phyloP scores from a whole-genome alignment of 2,329 filamentous ascomycete genomes.

The Aspergillus bombycis region DNA sequence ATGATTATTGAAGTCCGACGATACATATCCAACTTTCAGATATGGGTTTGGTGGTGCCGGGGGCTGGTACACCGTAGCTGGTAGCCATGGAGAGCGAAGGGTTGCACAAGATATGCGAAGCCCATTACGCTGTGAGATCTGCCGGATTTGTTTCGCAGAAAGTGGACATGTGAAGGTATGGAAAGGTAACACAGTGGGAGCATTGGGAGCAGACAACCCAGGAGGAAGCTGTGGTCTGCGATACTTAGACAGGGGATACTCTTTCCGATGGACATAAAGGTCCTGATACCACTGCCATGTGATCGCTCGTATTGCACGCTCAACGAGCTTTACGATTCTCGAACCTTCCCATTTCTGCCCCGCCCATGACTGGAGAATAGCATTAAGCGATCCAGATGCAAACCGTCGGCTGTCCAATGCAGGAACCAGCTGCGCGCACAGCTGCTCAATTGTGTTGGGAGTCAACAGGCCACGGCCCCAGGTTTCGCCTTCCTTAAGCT shows the following conservation, averaged over 20 bases:
- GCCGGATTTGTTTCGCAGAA: conserved; percentile 85
- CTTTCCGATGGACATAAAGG: conserved; percentile 66
- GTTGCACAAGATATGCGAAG: conserved; percentile 91
- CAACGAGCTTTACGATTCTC: conserved; percentile 77
- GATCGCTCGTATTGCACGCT: conserved; percentile 77
- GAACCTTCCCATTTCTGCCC: conserved; percentile 86
- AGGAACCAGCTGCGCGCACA: conserved; percentile 53
- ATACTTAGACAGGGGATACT: conserved; percentile 64
- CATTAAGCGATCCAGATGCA: conserved; percentile 35
- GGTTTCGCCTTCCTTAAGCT: conserved; percentile 79
- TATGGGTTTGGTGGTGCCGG: conserved; percentile 79
- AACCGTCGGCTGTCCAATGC: conserved; percentile 32
- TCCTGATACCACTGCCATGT: conserved; percentile 89
- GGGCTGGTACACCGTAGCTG: conserved; percentile 77
- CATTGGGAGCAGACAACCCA: conserved; percentile 75
- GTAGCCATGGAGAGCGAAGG: conserved; percentile 82
- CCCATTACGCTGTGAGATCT: conserved; percentile 94
- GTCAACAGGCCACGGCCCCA: conserved; percentile 80
- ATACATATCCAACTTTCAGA: conserved; percentile 93
- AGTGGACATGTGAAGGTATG: conserved; percentile 97
- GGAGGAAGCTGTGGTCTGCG: conserved; percentile 72
- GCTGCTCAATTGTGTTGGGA: conserved; percentile 54
- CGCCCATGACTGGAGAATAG: conserved; percentile 62
- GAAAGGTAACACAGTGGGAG: conserved; percentile 93
- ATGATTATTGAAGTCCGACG: conserved; percentile 98